Conservation (phyloP, 495 filamentous ascomycete species). For the Opeltia flavorubescens region DNA sequence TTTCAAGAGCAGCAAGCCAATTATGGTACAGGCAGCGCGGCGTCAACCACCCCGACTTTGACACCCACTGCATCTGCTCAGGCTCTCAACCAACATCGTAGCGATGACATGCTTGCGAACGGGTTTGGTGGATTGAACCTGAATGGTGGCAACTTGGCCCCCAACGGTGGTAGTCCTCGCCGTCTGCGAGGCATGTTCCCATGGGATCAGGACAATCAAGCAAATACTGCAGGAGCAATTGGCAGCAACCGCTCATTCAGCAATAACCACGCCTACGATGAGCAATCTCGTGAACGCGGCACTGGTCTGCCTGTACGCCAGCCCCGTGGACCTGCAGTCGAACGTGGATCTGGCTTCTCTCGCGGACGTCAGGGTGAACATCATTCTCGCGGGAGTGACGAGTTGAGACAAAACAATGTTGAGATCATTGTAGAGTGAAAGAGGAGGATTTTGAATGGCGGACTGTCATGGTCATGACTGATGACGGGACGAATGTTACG, state of each 20-base stretch:
- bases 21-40: constrained; percentile 41
- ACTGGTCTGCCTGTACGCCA: constrained; percentile 55
- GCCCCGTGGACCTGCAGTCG: constrained; percentile 62
- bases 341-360: constrained; percentile 63
- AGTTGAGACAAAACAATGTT: constrained; percentile 40
- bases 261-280: constrained; percentile 49
- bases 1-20: constrained; percentile 30
- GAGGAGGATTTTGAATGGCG: background rate
- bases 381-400: constrained; percentile 66
- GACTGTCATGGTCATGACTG: background rate
- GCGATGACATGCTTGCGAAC: constrained; percentile 54
- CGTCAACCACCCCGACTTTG: constrained; percentile 59
- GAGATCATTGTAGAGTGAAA: constrained; percentile 42
- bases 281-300: constrained; percentile 43
- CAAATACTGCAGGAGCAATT: constrained; percentile 33
- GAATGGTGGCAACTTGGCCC: constrained; percentile 40
- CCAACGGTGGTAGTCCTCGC: constrained; percentile 41
- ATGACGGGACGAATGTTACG: constrained; percentile 2
- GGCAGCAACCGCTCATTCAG: constrained; percentile 71
- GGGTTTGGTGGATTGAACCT: constrained; percentile 51
- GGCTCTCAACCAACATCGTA: constrained; percentile 41
- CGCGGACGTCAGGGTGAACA: constrained; percentile 68
- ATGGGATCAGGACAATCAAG: constrained; percentile 47
- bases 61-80: constrained; percentile 61
- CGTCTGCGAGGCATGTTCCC: constrained; percentile 51